Evolutionary conservation across 1,284 basidiomycete genomes (phyloP).

Genomic region (Ganoderma sp.): DNA sequence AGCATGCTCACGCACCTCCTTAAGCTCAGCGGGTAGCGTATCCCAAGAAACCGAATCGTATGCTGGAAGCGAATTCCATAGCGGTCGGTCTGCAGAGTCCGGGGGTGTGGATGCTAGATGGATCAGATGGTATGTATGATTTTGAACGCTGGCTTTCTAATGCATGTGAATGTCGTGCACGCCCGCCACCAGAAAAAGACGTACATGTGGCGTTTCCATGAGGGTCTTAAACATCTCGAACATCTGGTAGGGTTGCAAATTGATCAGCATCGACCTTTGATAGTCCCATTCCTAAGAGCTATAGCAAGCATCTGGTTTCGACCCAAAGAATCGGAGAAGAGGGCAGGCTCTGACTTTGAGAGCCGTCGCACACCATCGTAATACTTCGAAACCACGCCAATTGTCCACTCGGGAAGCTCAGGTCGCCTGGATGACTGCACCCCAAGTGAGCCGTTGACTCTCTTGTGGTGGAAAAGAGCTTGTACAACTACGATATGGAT

Average conservation of each 20-base stretch:
- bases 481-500: too few species aligned
- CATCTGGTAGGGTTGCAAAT: slow-evolving; percentile 46
- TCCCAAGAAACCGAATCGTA: slow-evolving; percentile 71
- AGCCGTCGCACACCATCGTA: too few species aligned
- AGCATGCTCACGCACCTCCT: slow-evolving; percentile 52
- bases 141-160: slow-evolving; percentile 28
- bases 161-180: slow-evolving; percentile 27
- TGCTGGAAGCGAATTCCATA: slow-evolving; percentile 55
- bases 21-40: slow-evolving; percentile 64
- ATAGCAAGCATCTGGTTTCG: too few species aligned
- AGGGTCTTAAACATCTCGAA: slow-evolving; percentile 54
- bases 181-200: not conserved
- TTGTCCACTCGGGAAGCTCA: too few species aligned
- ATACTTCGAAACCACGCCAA: too few species aligned
- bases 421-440: too few species aligned
- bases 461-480: too few species aligned
- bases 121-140: slow-evolving; percentile 55
- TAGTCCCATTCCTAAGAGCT: too few species aligned
- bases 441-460: too few species aligned
- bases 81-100: slow-evolving; percentile 59
- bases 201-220: slow-evolving; percentile 26
- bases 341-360: too few species aligned
- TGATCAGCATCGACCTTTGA: not conserved
- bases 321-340: too few species aligned
- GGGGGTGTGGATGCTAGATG: slow-evolving; percentile 65